Conservation (phyloP, 768 basidiomycete genomes). For the Lactarius akahatsu region DNA sequence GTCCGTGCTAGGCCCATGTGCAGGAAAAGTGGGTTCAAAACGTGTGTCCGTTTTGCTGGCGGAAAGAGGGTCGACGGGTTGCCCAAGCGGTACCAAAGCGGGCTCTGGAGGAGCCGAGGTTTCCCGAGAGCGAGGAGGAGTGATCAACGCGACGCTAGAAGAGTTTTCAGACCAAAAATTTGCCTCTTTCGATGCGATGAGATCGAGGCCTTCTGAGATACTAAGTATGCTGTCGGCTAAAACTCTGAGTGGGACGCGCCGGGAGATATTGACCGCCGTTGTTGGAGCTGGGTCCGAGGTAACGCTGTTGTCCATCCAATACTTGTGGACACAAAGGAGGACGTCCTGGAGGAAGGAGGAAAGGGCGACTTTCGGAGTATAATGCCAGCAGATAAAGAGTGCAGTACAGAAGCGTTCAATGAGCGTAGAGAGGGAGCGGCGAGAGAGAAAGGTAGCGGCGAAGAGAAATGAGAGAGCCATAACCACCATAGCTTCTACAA, state of each 20-base stretch:
- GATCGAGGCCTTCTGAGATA: neutral
- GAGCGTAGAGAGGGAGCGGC: constrained; percentile 9
- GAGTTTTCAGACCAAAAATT: neutral
- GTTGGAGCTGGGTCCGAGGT: neutral
- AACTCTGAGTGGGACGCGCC: neutral
- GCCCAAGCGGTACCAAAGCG: neutral
- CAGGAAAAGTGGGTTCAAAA: neutral
- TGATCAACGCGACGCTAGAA: neutral
- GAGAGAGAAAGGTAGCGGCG: constrained; percentile 9
- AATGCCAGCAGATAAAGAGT: constrained; percentile 15
- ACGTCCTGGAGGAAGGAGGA: constrained; percentile 24
- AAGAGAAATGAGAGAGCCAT: constrained; percentile 22
- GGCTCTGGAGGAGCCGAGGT: neutral
- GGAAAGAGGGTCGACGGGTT: neutral
- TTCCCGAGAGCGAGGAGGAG: neutral
- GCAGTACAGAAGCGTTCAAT: constrained; percentile 19
- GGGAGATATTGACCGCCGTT: neutral
- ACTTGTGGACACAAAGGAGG: constrained; percentile 14
- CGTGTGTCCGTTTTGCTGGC: neutral
- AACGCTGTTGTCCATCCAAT: constrained; percentile 23
- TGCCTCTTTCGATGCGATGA: neutral
- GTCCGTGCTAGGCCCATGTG: neutral
- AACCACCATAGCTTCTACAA: constrained; percentile 16
- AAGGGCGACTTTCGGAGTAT: constrained; percentile 9
- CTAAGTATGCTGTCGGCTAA: neutral